phyloP scores from a whole-genome alignment of 352 stramenopile species.

The Phytophthora vignae region DNA sequence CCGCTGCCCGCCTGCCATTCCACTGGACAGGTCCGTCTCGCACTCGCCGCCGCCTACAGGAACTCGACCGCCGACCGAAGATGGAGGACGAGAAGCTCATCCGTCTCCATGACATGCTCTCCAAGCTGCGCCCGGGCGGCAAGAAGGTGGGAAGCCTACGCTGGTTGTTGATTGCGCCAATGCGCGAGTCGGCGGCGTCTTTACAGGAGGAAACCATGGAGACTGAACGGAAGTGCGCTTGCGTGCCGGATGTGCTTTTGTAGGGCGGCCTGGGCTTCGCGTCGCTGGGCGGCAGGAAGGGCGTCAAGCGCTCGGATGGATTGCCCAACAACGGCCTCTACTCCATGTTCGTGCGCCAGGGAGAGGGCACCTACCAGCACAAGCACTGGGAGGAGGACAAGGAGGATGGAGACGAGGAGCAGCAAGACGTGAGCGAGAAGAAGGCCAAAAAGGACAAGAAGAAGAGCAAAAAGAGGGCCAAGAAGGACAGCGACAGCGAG shows the following conservation, averaged over 20 bases:
- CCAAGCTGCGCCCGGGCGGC: constrained; percentile 80
- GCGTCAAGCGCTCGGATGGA: constrained; percentile 72
- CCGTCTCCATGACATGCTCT: constrained; percentile 87
- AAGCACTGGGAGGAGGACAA: constrained; percentile 82
- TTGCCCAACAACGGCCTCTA: constrained; percentile 86
- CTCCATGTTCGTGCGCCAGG: constrained; percentile 87
- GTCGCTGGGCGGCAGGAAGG: constrained; percentile 54
- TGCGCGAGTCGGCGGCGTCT: constrained; percentile 3
- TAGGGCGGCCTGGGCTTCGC: constrained; percentile 82
- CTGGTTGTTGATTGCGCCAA: constrained; percentile 15
- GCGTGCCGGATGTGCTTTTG: neutral
- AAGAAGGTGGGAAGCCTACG: constrained; percentile 59
- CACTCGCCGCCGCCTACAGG: neutral
- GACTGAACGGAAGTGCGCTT: constrained; percentile 1
- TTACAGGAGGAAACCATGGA: constrained; percentile 4
- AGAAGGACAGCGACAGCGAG: constrained; percentile 29
- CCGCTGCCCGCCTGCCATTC: constrained; percentile 6
- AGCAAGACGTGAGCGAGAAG: constrained; percentile 32
- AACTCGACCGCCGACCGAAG: neutral
- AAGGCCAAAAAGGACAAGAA: constrained; percentile 40
- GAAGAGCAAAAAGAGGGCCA: constrained; percentile 33
- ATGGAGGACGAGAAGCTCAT: constrained; percentile 90
- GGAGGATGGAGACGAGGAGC: constrained; percentile 26
- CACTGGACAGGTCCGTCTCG: constrained; percentile 2
- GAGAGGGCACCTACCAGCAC: constrained; percentile 77